Conservation (phyloP, 176 grass and related monocot species). For the Neostapfia colusana region DNA sequence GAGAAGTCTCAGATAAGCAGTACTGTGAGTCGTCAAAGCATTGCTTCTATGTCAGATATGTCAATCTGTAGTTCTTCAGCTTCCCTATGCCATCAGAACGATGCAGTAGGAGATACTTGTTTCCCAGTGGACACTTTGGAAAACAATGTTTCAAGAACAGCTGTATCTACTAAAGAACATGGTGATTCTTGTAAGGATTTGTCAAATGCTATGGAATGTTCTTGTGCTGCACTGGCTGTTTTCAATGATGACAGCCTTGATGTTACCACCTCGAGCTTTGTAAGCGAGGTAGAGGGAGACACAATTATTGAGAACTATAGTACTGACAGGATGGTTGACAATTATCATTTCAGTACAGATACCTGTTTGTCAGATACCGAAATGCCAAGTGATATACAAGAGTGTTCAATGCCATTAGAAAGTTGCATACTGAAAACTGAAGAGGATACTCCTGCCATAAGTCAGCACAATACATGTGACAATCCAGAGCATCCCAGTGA, state of each 20-base stretch:
- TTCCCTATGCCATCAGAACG: conserved; percentile 46
- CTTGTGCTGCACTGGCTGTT: conserved; percentile 33
- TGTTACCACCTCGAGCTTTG: conserved; percentile 23
- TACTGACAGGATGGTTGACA: conserved; percentile 29
- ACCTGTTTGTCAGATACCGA: conserved; percentile 41
- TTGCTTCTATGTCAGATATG: conserved; percentile 77
- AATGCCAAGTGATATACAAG: conserved; percentile 24
- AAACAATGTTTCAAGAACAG: conserved; percentile 41
- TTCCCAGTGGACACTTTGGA: conserved; percentile 42
- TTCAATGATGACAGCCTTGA: conserved; percentile 41
- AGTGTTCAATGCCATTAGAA: conserved; percentile 35
- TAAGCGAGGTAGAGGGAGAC: conserved; percentile 31
- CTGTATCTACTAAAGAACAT: conserved; percentile 24
- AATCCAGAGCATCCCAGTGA: conserved; percentile 31
- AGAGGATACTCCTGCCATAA: conserved; percentile 33
- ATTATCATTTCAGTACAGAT: conserved; percentile 40
- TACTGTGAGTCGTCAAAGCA: conserved; percentile 56
- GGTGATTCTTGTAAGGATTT: conserved; percentile 39
- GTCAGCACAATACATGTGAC: conserved; percentile 31
- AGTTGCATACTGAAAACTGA: conserved; percentile 34
- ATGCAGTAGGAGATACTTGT: conserved; percentile 47
- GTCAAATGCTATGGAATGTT: conserved; percentile 40
- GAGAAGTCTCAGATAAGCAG: conserved; percentile 51
- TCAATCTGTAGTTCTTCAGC: conserved; percentile 59
- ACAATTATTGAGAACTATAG: conserved; percentile 20